A percentile compares a stretch with the other conserved stretches of the same genome.
Evolutionary conservation across 2,329 filamentous ascomycete genomes (phyloP).

Genomic region (Sporothrix globosa): DNA sequence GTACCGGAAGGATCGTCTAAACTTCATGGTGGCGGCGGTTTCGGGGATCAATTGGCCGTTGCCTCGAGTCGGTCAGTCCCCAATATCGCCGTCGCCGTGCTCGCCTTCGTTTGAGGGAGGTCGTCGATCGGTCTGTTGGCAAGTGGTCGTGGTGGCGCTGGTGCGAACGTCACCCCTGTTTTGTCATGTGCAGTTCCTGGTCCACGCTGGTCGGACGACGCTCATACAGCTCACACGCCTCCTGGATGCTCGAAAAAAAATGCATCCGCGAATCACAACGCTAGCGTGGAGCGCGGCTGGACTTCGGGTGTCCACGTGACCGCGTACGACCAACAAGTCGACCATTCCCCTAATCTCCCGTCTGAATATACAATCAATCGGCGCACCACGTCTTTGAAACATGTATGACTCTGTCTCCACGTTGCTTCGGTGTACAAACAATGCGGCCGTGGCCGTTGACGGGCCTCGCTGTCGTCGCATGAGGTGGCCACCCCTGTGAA

Average conservation of each 20-base stretch:
- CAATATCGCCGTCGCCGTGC: conserved; percentile 18
- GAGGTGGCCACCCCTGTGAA: neutral
- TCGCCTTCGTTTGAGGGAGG: conserved; percentile 9
- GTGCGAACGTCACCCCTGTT: neutral
- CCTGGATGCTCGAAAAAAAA: conserved; percentile 27
- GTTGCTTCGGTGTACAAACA: too few relatives aligned
- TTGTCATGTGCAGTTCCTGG: conserved; percentile 14
- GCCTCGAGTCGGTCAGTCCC: neutral
- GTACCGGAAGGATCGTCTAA: conserved; percentile 64
- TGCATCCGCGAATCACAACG: conserved; percentile 30
- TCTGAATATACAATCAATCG: neutral
- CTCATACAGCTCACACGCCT: conserved; percentile 21
- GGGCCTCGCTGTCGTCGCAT: neutral
- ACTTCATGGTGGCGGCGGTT: conserved; percentile 48
- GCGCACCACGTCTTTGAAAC: neutral
- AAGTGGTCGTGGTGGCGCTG: conserved; percentile 3
- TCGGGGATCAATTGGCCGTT: neutral
- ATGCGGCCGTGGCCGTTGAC: neutral
- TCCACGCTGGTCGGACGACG: conserved; percentile 9
- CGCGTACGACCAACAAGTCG: too few relatives aligned
- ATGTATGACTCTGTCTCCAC: too few relatives aligned
- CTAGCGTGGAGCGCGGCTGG: conserved; percentile 21
- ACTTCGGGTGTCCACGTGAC: conserved; percentile 31
- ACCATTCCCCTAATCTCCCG: neutral
- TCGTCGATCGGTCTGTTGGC: neutral